These are phyloP conservation scores for Lactifluus piperatus DNA, from an alignment of 768 basidiomycete genomes.

Conservation along the genomic window DNA sequence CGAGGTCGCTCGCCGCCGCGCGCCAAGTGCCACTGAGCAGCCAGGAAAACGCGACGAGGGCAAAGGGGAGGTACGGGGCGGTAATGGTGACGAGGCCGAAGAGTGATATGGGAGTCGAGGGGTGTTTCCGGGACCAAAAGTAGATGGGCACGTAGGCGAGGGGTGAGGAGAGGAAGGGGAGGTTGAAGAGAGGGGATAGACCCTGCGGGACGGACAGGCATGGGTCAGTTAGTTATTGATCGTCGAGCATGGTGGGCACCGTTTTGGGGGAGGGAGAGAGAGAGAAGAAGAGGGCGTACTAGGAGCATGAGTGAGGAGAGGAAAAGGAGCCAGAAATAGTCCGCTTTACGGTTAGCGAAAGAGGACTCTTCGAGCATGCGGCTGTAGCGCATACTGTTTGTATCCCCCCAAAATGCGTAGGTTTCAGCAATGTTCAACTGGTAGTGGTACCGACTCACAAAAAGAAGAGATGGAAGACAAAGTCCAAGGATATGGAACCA, in stretches of 20 bases:
- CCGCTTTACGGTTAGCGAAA: constrained; percentile 83
- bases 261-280: not conserved
- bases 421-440: too few species aligned
- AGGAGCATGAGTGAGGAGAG: constrained; percentile 81
- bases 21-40: constrained; percentile 74
- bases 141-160: constrained; percentile 95
- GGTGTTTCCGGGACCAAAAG: constrained; percentile 93
- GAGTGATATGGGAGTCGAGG: constrained; percentile 89
- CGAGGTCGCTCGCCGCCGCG: constrained; percentile 71
- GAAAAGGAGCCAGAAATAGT: constrained; percentile 92
- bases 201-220: constrained; percentile 32
- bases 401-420: not conserved
- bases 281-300: constrained; percentile 35
- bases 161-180: constrained; percentile 89
- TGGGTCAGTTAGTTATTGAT: too few species aligned
- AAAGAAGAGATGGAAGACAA: constrained; percentile 97
- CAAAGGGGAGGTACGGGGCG: constrained; percentile 90
- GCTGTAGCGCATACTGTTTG: constrained; percentile 88
- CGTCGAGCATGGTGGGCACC: too few species aligned
- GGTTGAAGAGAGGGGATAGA: constrained; percentile 80
- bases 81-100: constrained; percentile 93
- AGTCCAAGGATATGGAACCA: constrained; percentile 86
- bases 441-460: constrained; percentile 65
- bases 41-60: constrained; percentile 84
- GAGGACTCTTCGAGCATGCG: constrained; percentile 96